Evolutionary conservation across 805 yeast genomes (phyloP).

Genomic region (Starmerella apis): DNA sequence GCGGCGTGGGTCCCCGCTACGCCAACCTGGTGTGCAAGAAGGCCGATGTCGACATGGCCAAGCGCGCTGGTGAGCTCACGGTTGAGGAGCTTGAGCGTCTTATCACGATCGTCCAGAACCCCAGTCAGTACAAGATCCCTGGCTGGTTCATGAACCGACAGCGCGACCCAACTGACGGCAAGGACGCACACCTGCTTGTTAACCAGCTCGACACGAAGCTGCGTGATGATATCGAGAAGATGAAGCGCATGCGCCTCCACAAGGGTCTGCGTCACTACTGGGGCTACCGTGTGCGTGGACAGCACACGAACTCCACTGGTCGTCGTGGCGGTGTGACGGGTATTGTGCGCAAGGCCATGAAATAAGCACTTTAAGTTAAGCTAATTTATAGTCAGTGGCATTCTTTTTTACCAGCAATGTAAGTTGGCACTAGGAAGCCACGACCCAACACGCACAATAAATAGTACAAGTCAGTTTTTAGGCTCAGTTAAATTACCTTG

Average conservation of each 20-base stretch:
- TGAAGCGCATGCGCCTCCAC: constrained; percentile 99
- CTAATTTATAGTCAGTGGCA: constrained; percentile 9
- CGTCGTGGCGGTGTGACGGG: constrained; percentile 59
- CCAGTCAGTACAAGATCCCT: constrained; percentile 98
- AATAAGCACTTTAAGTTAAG: constrained; percentile 16
- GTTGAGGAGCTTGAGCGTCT: constrained; percentile 99
- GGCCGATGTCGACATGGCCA: constrained; percentile 96
- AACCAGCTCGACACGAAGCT: constrained; percentile 98
- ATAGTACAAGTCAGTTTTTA: neutral
- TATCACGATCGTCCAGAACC: constrained; percentile 99
- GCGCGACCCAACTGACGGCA: constrained; percentile 96
- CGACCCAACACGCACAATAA: constrained; percentile 3
- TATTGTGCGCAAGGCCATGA: constrained; percentile 35
- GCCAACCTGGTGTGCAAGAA: constrained; percentile 99
- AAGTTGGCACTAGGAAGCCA: neutral
- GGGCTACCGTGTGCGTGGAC: constrained; percentile 99
- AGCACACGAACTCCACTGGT: constrained; percentile 99
- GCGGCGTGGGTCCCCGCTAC: constrained; percentile 99
- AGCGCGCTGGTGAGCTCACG: constrained; percentile 99
- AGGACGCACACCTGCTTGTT: constrained; percentile 97
- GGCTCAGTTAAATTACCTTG: no score
- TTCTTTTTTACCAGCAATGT: neutral
- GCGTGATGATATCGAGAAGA: constrained; percentile 99
- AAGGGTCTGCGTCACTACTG: constrained; percentile 99
- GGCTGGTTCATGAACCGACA: constrained; percentile 99